Evolutionary conservation across 176 grass and related monocot genomes (phyloP).

Genomic region (sorghum (Sorghum bicolor)): Sorghum_bicolor_NCBIv3 NC_012870.2:68523001-68523500

Average conservation of each 20-base stretch:
- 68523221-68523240: slow-evolving; percentile 23
- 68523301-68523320: slow-evolving; percentile 22
- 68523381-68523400: slow-evolving; percentile 9
- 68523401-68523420: slow-evolving; percentile 28
- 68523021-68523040: slow-evolving; percentile 38
- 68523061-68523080: slow-evolving; percentile 59
- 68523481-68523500: slow-evolving; percentile 14
- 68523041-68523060: slow-evolving; percentile 54
- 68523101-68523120: slow-evolving; percentile 33
- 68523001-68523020: slow-evolving; percentile 40
- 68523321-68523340: slow-evolving; percentile 21
- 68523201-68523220: slow-evolving; percentile 21
- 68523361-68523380: background rate
- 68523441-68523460: background rate
- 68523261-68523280: background rate
- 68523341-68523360: slow-evolving; percentile 20
- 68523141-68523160: slow-evolving; percentile 26
- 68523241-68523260: slow-evolving; percentile 24
- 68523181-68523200: slow-evolving; percentile 43
- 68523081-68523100: slow-evolving; percentile 46
- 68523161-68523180: slow-evolving; percentile 18
- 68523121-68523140: slow-evolving; percentile 19
- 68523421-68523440: slow-evolving; percentile 22
- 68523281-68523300: slow-evolving; percentile 21
- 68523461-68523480: slow-evolving; percentile 13